phyloP scores from a whole-genome alignment of 176 grass and related monocot species.

The Phoenix roebelenii region DNA sequence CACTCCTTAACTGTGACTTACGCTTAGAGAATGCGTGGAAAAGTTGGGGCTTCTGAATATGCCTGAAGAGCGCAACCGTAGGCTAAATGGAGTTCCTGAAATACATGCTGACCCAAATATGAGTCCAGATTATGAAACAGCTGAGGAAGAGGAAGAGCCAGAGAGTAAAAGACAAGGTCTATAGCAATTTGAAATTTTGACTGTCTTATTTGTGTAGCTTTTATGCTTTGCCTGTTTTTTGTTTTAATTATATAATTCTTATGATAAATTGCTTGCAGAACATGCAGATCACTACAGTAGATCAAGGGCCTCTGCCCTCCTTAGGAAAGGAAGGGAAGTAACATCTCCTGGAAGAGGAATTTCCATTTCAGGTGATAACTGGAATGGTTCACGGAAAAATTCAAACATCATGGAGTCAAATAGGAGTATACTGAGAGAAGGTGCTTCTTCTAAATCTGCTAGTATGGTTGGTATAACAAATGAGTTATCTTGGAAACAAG shows the following conservation, averaged over 20 bases:
- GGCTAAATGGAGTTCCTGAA: constrained; percentile 75
- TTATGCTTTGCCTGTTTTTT: neutral
- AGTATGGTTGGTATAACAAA: constrained; percentile 24
- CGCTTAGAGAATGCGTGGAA: constrained; percentile 96
- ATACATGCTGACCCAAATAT: constrained; percentile 87
- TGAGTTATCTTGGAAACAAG: constrained; percentile 26
- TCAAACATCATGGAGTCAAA: constrained; percentile 49
- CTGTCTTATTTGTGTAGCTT: neutral
- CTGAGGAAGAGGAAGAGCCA: constrained; percentile 62
- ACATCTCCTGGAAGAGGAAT: constrained; percentile 26
- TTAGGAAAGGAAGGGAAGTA: constrained; percentile 46
- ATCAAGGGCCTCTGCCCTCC: constrained; percentile 37
- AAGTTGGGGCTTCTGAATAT: constrained; percentile 76
- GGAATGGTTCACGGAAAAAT: constrained; percentile 37
- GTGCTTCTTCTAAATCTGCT: constrained; percentile 28
- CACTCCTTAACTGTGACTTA: constrained; percentile 46
- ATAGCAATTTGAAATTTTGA: constrained; percentile 4
- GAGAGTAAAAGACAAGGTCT: constrained; percentile 65
- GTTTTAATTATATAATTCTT: constrained; percentile 13
- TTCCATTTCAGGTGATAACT: constrained; percentile 37
- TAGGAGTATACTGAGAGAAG: constrained; percentile 36
- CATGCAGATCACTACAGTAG: constrained; percentile 46
- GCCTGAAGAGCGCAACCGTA: constrained; percentile 78
- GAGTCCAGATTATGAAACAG: constrained; percentile 93
- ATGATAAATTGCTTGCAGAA: constrained; percentile 24